Evolutionary conservation across 2,329 filamentous ascomycete genomes (phyloP), one percentile per base, ranked within the genome.

Genomic region (Atkinsonella texensis): DNA sequence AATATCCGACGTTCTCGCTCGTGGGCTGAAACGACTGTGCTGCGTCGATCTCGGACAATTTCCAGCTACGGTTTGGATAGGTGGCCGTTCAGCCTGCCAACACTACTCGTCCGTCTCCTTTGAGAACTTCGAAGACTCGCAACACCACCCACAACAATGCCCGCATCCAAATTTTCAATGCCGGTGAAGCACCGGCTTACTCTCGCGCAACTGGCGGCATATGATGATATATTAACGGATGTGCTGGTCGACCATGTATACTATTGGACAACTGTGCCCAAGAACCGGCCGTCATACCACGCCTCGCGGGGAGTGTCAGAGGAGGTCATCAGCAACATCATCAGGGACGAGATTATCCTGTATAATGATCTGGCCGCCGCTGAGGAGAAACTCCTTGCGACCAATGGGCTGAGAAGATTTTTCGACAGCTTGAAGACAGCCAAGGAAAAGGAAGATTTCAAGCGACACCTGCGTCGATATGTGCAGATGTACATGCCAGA

Each of bases 211-310:
- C 74, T 98, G 62, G 85, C 89, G 33, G 85, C 85, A 48, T 97
- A 97, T 73, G 93, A 98, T 71, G 93, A 98, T 69, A 84, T 97
- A 57, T 75, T 95, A 56, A 98, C 93, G 8, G 93, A 98, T 77
- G 87, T 88, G 59, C 81, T 98, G 50, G 84, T 98, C 55, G 93
- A 98, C 70, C 89, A 91, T 72, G 91, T 89, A 10, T 96, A 87
- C 69, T 98, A 93, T 74, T 97, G 93, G 91, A 91, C 91, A 6
- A 87, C 81, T 4, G 95, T 96, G 53, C 90, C 91, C 57, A 98
- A 98, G 70, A 95, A 97, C 62, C 84, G 87, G 55, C 83, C 81
- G 52, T 88, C 87, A 51, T 97, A 95, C 67, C 86, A 87, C 60
- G 79, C 89, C 1, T 89, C 86, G 7, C 84, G 93, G 56, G 88